Evolutionary conservation across 768 basidiomycete species (phyloP), one percentile per base, ranked within the genome.

Genomic region (Serendipita vermifera): DNA sequence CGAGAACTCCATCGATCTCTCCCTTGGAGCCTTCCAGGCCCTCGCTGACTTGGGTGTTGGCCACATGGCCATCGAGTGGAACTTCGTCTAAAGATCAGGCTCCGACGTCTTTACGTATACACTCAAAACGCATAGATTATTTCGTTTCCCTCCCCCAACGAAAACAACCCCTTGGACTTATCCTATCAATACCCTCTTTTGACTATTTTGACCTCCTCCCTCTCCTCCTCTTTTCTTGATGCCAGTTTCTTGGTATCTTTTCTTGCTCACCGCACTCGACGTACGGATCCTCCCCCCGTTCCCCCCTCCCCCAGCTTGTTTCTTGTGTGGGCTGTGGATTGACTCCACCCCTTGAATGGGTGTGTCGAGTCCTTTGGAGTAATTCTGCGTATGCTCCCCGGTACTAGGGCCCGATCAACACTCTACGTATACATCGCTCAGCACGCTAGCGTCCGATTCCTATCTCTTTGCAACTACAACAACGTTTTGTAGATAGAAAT

Each of bases 1-100:
- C 62, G 32, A 33, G 27, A 75, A 83, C 67, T 85, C 82, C 14
- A 80, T 96, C 64, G 85, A 88, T 63, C 72, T 87, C 38, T 87
- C 85, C n/a, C 55, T 61, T 51, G 79, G 64, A 55, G 84, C 86
- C 40, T 92, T 93, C 77, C 29, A 68, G 24, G 62, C 66, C 14
- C 75, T 93, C 57, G 79, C 77, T 41, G 55, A 67, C 43, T 64
- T 72, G 38, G 63, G 62, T 4, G 64, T 73, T 22, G 90, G 90
- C 59, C 61, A 70, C 57, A 72, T 87, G 58, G 62, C 70, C 48
- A 85, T 70, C 64, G 55, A 55, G 26, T 69, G 66, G 68, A 33
- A 27, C 11, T 66, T 56, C 53, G 48, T 33, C 41, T 62, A 58
- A n/a, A n/a, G n/a, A n/a, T n/a, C n/a, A n/a, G n/a, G n/a, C n/a